Base-by-base conservation (phyloP, 139 green algal genomes). In the Tetraselmis chui region DNA sequence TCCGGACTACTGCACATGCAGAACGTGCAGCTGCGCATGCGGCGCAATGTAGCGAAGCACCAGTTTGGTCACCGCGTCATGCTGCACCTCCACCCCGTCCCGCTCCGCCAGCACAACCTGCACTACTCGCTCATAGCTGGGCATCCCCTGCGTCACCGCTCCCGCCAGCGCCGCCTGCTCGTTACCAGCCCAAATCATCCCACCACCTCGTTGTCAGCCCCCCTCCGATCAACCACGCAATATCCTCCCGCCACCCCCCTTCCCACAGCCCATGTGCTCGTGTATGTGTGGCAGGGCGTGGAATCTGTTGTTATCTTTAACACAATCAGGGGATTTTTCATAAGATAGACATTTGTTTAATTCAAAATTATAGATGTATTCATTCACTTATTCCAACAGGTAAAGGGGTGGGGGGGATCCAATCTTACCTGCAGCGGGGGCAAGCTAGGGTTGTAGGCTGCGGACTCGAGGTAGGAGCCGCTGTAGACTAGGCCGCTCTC, bases 401-500 rank as follows among this genome's bases (percentile, higher is more conserved):
- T 25, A 76, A 27, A 25, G 59, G 25, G 25, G 25, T 25, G 24
- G 25, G 24, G 25, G 25, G 59, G 24, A 76, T 76, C 45, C 29
- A 82, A 83, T 11, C 32, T 28, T 28, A 32, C 29, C 26, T 80
- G 74, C 80, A 84, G 27, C 2, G 59, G 80, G 2, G 87, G 84
- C 59, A 98, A 75, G 58, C 86, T 93, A 22, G 94, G 94, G 89
- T 98, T 98, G 90, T 93, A 97, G 0, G 94, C 94, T 1, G 90
- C 93, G 79, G 81, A 92, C 84, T 98, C 94, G 18, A 95, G 80
- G 80, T 93, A 96, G 23, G 85, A 79, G 1, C 94, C 94, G 75
- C 83, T 86, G 82, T 89, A 89, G 30, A 97, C 83, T 0, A 83
- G 83, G 2, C 91, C 86, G 2, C 59, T 29, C 0, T 78, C 75